Conservation (phyloP, 2,329 filamentous ascomycete genomes). For the Fusarium piperis region DNA sequence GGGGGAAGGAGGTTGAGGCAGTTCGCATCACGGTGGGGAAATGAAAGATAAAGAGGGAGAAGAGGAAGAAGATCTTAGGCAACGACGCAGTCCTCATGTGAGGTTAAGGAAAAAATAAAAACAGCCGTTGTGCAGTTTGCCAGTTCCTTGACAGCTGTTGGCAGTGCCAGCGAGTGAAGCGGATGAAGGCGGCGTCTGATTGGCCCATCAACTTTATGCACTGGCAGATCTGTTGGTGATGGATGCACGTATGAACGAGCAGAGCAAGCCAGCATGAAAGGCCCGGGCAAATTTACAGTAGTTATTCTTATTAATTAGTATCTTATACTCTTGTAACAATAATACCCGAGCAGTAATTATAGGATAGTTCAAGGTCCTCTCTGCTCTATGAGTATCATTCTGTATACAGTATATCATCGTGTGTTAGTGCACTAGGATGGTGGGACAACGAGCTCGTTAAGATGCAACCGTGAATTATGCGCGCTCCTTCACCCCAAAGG, state of each 20-base stretch:
- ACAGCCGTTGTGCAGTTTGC: neutral
- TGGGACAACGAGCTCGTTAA: neutral
- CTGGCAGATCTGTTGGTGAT: neutral
- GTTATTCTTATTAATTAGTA: neutral
- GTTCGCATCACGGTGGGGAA: neutral
- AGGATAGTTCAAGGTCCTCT: neutral
- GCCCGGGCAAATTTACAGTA: neutral
- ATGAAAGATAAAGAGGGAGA: too few relatives aligned
- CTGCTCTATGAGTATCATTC: neutral
- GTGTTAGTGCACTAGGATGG: neutral
- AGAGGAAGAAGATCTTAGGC: neutral
- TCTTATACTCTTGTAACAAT: neutral
- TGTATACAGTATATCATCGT: neutral
- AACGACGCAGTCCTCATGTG: neutral
- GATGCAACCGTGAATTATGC: neutral
- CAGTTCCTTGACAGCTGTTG: constrained; percentile 6
- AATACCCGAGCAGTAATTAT: neutral
- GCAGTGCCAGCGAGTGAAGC: constrained; percentile 1
- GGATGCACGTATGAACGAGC: neutral
- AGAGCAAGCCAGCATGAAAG: neutral
- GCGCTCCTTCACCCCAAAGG: neutral
- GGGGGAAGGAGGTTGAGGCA: neutral
- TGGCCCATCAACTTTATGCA: neutral
- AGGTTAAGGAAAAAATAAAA: neutral
- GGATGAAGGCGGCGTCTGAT: neutral